Evolutionary conservation across 345 rosid species (phyloP), one percentile per base, ranked within the genome.

Genomic region (Camelina laxa): DNA sequence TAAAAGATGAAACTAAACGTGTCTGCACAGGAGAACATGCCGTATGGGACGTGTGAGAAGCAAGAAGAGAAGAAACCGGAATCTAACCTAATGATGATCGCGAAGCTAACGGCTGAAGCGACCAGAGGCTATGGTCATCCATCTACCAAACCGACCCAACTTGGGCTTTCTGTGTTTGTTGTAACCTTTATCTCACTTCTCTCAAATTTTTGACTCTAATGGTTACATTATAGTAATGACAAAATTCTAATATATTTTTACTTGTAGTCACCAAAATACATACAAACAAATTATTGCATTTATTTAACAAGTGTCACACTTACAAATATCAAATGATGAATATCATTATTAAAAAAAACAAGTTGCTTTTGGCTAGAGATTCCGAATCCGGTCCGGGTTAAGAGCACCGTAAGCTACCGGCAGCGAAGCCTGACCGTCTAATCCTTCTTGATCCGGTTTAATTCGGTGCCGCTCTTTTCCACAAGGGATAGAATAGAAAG

Each of bases 401-500:
- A 77, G 80, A 39, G 69, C 63, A 7, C 17, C 10, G 12, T 71
- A 65, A n/a, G 75, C 63, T 56, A 64, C 72, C 1, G 70, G 47
- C 15, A 61, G 72, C 4, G 42, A 70, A 48, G 67, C 71, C 45
- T 69, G 49, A 19, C 70, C 60, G 7, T 70, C 35, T 10, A 38
- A 56, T 31, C 9, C 65, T 48, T 67, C 79, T 75, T 51, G 68
- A 50, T 60, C 61, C 30, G 62, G 67, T 63, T 64, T 65, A 38
- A 17, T 56, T 42, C 56, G 38, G 55, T 70, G 47, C 1, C 48
- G 80, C 9, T 65, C 5, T 15, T 70, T 64, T 6, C 53, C 79
- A 75, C 96, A 91, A 41, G 91, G 93, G 65, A 80, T 50, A 31
- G 60, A 80, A 59, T 76, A 67, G 36, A 78, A 80, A 47, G 86